Evolutionary conservation across 352 stramenopile genomes (phyloP).

Genomic region (Globisporangium uncinulatum): DNA sequence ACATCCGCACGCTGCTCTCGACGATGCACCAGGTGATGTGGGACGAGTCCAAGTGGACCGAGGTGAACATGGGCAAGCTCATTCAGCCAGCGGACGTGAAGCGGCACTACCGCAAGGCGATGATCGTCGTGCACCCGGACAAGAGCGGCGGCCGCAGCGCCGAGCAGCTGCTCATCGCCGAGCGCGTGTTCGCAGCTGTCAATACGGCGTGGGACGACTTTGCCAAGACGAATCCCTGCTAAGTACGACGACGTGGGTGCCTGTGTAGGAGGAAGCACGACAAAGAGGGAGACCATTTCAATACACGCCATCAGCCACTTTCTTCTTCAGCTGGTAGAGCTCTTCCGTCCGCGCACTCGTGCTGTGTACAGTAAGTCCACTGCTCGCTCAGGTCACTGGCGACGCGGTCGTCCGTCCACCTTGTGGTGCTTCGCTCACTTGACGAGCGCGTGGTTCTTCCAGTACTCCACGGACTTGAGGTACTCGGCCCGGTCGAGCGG

Average conservation of each 20-base stretch:
- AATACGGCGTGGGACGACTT: constrained; percentile 91
- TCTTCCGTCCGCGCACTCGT: no score
- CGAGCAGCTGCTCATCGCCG: constrained; percentile 87
- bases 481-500: constrained; percentile 75
- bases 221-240: constrained; percentile 65
- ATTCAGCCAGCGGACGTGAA: constrained; percentile 88
- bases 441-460: constrained; percentile 78
- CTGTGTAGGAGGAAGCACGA: neutral
- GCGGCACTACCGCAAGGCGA: constrained; percentile 88
- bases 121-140: constrained; percentile 91
- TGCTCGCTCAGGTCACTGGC: no score
- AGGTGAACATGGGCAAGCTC: constrained; percentile 91
- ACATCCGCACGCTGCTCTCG: constrained; percentile 87
- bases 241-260: constrained; percentile 1
- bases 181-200: constrained; percentile 87
- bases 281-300: neutral
- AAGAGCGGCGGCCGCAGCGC: constrained; percentile 81
- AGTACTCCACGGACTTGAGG: constrained; percentile 85
- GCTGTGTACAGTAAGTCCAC: neutral
- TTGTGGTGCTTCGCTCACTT: constrained; percentile 37
- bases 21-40: constrained; percentile 92
- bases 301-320: neutral
- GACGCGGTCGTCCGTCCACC: neutral
- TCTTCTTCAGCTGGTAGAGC: no score
- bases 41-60: constrained; percentile 82